Evolutionary conservation across 75 land plant species (phyloP).

Genomic region (Pinus tabuliformis): DNA sequence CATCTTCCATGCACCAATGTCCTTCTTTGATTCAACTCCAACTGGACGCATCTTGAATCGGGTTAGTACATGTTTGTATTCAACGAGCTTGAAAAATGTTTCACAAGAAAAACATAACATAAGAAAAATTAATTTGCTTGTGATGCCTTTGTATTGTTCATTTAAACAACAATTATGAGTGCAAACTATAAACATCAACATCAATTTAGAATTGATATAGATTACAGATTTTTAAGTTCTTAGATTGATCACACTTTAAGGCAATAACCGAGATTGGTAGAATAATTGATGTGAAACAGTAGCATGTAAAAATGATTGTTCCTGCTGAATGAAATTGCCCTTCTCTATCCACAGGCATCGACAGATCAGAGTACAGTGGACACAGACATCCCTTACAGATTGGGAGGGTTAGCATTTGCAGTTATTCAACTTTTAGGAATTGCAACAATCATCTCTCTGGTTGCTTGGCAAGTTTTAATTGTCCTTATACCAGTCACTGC

Average conservation of each 20-base stretch:
- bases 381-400: slow-evolving; percentile 55
- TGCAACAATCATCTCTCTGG: slow-evolving; percentile 61
- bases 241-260: not conserved
- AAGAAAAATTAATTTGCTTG: not conserved
- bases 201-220: not conserved
- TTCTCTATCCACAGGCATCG: slow-evolving; percentile 49
- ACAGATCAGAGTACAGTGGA: slow-evolving; percentile 80
- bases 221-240: not conserved
- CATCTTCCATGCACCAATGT: slow-evolving; percentile 78
- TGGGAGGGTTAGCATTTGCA: slow-evolving; percentile 53
- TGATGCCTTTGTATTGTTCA: not conserved
- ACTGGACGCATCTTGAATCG: slow-evolving; percentile 73
- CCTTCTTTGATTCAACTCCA: slow-evolving; percentile 86
- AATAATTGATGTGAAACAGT: not conserved
- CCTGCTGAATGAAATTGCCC: not conserved
- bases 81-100: too few species aligned
- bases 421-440: slow-evolving; percentile 58
- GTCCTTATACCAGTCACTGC: slow-evolving; percentile 41
- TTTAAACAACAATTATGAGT: not conserved
- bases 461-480: slow-evolving; percentile 66
- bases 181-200: too few species aligned
- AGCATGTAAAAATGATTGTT: too few species aligned
- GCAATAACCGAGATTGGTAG: not conserved
- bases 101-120: not conserved
- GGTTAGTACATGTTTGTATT: slow-evolving; percentile 30